Evolutionary conservation across 495 filamentous ascomycete species (phyloP).

Genomic region (Xylaria flabelliformis): DNA sequence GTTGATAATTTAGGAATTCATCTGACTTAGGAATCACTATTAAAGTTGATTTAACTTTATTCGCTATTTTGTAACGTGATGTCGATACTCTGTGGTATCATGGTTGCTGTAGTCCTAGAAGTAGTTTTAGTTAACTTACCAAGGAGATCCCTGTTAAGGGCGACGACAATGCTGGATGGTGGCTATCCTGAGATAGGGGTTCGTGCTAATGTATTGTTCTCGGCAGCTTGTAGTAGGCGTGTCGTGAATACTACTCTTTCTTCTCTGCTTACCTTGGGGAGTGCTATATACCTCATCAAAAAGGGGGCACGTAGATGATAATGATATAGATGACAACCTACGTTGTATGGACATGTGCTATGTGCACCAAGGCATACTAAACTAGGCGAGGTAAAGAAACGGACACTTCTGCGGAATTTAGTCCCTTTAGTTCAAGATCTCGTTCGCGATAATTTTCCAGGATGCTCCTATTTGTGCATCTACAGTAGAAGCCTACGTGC

Average conservation of each 20-base stretch:
- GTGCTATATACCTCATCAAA: not conserved
- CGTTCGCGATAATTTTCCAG: too few species aligned
- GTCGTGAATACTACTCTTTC: too few species aligned
- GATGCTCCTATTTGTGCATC: too few species aligned
- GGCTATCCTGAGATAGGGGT: not conserved
- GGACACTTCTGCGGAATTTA: too few species aligned
- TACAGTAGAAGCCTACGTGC: too few species aligned
- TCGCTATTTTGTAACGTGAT: not conserved
- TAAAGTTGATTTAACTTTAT: not conserved
- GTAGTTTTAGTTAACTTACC: too few species aligned
- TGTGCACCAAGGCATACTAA: not conserved
- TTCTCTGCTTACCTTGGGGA: not conserved
- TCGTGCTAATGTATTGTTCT: not conserved
- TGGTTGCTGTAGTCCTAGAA: too few species aligned
- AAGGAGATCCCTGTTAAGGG: too few species aligned
- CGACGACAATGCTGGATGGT: not conserved
- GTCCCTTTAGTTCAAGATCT: too few species aligned
- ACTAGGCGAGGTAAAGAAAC: too few species aligned
- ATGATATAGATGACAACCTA: not conserved
- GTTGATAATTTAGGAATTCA: conserved; percentile 3
- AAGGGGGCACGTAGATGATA: too few species aligned
- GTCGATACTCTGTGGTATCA: not conserved
- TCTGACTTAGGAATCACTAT: not conserved
- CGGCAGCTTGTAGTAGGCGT: too few species aligned
- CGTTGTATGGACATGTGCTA: not conserved